Evolutionary conservation across 352 stramenopile genomes (phyloP).

Genomic region (Globisporangium solare): DNA sequence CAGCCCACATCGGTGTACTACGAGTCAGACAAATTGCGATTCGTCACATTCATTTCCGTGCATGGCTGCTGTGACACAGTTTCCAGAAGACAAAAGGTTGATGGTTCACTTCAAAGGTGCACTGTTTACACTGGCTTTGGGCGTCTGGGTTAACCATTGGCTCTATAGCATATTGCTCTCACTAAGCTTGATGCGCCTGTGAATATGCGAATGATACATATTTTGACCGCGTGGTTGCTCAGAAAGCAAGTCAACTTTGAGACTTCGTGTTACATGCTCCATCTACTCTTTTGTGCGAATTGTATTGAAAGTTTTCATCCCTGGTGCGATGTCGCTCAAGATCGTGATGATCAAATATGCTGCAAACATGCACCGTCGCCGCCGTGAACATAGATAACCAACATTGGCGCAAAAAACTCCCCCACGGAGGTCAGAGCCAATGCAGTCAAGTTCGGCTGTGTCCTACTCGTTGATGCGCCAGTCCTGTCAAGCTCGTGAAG

Average conservation of each 20-base stretch:
- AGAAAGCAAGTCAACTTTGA: constrained; percentile 35
- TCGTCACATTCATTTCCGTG: constrained; percentile 39
- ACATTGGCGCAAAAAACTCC: no score
- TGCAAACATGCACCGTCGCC: no score
- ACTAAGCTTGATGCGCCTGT: constrained; percentile 46
- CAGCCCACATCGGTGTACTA: constrained; percentile 37
- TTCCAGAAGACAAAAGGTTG: constrained; percentile 26
- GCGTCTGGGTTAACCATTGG: constrained; percentile 72
- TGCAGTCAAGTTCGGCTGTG: no score
- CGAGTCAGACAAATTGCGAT: constrained; percentile 34
- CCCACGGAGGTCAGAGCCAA: no score
- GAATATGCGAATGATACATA: constrained; percentile 41
- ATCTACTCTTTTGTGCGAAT: no score
- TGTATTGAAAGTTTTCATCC: no score
- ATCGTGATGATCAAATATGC: no score
- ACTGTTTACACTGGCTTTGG: constrained; percentile 45
- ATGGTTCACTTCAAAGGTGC: constrained; percentile 52
- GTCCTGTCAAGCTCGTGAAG: no score
- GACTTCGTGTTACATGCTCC: constrained; percentile 56
- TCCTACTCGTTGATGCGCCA: no score
- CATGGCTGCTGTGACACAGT: constrained; percentile 31
- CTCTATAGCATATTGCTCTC: constrained; percentile 51
- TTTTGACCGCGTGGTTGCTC: constrained; percentile 55
- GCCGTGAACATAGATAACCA: no score
- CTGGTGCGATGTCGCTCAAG: no score